Conservation (phyloP, 495 filamentous ascomycete genomes). For the Penicillium crystallinum region DNA sequence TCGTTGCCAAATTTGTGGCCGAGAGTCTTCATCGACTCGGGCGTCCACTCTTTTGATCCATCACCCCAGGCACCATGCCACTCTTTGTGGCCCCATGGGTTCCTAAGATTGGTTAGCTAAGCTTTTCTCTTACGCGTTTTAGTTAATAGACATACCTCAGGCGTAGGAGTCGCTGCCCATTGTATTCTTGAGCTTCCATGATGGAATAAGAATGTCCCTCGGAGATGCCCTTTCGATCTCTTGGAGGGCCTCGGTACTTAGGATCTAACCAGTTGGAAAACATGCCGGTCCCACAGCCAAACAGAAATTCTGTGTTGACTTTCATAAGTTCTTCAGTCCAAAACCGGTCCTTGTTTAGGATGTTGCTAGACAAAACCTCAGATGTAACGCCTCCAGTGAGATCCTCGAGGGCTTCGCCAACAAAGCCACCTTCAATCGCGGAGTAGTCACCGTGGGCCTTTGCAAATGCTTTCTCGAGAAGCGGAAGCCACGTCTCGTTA, state of each 20-base stretch:
- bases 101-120: slow-evolving; percentile 40
- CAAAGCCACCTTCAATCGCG: slow-evolving; percentile 79
- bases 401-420: slow-evolving; percentile 87
- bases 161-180: slow-evolving; percentile 67
- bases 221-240: slow-evolving; percentile 65
- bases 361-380: slow-evolving; percentile 72
- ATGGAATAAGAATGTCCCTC: slow-evolving; percentile 88
- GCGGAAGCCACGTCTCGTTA: slow-evolving; percentile 91
- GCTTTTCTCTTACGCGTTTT: not conserved
- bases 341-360: slow-evolving; percentile 81
- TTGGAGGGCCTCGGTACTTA: slow-evolving; percentile 30
- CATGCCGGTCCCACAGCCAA: slow-evolving; percentile 70
- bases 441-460: slow-evolving; percentile 89
- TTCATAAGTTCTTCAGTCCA: slow-evolving; percentile 83
- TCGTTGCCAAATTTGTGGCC: slow-evolving; percentile 85
- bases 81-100: slow-evolving; percentile 84
- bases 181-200: slow-evolving; percentile 72
- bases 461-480: slow-evolving; percentile 94
- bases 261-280: slow-evolving; percentile 53
- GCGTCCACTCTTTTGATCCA: slow-evolving; percentile 87
- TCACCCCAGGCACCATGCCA: slow-evolving; percentile 84
- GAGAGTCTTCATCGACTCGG: slow-evolving; percentile 77
- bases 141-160: slow-evolving; percentile 43
- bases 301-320: slow-evolving; percentile 83
- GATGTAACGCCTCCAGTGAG: slow-evolving; percentile 87